Percentiles rank a stretch among this genome's conserved stretches.
Evolutionary conservation across 2,329 filamentous ascomycete species (phyloP).

Genomic region (Fusarium sp.): DNA sequence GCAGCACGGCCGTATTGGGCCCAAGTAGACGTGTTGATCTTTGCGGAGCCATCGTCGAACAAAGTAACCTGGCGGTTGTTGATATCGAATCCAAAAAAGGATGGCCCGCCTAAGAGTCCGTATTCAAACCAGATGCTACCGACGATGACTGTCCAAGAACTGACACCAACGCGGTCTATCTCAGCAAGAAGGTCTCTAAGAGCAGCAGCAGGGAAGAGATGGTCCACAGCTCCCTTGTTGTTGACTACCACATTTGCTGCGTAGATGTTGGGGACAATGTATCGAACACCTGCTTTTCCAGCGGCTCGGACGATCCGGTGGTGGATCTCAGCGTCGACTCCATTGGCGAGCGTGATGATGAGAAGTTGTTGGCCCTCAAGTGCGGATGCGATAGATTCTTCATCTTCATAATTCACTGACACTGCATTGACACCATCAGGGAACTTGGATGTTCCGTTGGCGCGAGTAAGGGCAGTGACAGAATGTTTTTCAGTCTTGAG

Average conservation of each 20-base stretch:
- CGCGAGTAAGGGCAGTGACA: conserved; percentile 66
- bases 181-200: neutral
- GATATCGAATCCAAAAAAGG: conserved; percentile 63
- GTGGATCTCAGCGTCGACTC: conserved; percentile 57
- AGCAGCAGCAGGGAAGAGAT: neutral
- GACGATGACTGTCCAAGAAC: conserved; percentile 19
- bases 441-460: conserved; percentile 55
- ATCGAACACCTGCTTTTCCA: conserved; percentile 61
- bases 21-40: conserved; percentile 15
- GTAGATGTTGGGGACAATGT: conserved; percentile 63
- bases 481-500: conserved; percentile 62
- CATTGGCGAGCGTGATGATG: conserved; percentile 61
- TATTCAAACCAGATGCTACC: conserved; percentile 34
- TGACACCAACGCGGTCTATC: conserved; percentile 17
- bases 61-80: conserved; percentile 53
- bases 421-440: conserved; percentile 59
- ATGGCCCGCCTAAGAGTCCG: conserved; percentile 1
- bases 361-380: conserved; percentile 66
- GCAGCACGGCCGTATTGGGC: conserved; percentile 14
- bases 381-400: conserved; percentile 59
- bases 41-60: conserved; percentile 1
- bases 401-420: conserved; percentile 59
- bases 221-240: neutral
- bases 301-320: conserved; percentile 62
- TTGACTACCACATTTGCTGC: conserved; percentile 48